Base-by-base conservation (phyloP, 768 basidiomycete genomes). In the Tylopilus balloui region DNA sequence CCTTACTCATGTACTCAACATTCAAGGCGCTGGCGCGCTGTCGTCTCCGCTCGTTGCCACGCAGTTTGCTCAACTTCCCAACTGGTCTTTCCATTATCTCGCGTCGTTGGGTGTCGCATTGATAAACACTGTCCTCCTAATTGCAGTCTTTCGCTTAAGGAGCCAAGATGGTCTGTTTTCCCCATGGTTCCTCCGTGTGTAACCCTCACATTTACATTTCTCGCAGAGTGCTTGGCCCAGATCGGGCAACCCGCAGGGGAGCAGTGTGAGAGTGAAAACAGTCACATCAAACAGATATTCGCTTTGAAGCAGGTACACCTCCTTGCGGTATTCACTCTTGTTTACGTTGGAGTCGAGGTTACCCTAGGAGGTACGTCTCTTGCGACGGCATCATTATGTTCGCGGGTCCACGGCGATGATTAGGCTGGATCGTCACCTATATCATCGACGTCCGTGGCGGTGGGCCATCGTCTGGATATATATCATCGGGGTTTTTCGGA, bases 61-160 rank as follows among this genome's bases (percentile, higher is more conserved):
- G 0, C 86, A 91, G 49, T 93, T 94, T 55, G 73, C 87, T 0
- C 78, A 80, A 48, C 57, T 79, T 20, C 64, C 54, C 0, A 75
- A 70, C 28, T 92, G 90, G 91, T 86, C 83, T 1, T 84, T 86
- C 63, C 86, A 92, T 62, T 93, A 83, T 59, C 73, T 92, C 9
- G 70, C 70, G 1, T 88, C 88, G 0, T 66, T 92, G 0, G 84
- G 80, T 1, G 54, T 93, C n/a, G 80, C 86, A 0, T 47, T 80
- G 14, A 53, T 71, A 35, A 90, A 87, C 54, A 71, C 76, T 1
- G 32, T 75, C 12, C 44, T 81, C 4, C 65, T 92, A 5, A 54
- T 75, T 2, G 48, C 57, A 3, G 78, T 87, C 4, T 92, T 93
- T 68, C 75, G 79, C n/a, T 67, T 86, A 42, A 83, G 80, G 60